A percentile compares a stretch with the other conserved stretches of the same genome.
phyloP scores from a whole-genome alignment of 2,329 filamentous ascomycete species.

The Pestalotiopsis sp. region DNA sequence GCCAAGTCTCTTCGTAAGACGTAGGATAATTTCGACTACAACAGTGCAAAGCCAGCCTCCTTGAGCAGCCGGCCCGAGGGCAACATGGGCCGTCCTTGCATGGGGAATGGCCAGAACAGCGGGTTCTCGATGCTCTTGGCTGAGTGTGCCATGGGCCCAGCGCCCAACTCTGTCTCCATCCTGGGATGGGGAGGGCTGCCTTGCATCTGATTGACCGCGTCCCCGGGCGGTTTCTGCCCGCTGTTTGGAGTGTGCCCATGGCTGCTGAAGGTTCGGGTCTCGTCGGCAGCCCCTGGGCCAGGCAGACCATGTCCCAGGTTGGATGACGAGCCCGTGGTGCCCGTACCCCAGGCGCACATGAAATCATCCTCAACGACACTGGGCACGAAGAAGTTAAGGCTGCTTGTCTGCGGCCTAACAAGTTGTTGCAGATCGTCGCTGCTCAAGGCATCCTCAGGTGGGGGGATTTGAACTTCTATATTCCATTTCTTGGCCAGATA shows the following conservation, averaged over 20 bases:
- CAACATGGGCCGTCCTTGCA: slow-evolving; percentile 59
- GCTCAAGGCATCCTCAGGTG: slow-evolving; percentile 25
- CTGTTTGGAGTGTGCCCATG: neutral
- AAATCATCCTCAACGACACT: slow-evolving; percentile 51
- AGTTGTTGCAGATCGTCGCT: slow-evolving; percentile 40
- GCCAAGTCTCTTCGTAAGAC: no score
- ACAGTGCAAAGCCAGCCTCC: slow-evolving; percentile 52
- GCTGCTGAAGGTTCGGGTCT: neutral
- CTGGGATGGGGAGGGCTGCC: neutral
- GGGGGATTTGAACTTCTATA: slow-evolving; percentile 49
- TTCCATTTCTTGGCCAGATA: slow-evolving; percentile 62
- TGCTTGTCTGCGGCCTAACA: slow-evolving; percentile 50
- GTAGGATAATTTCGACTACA: slow-evolving; percentile 24
- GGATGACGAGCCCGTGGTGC: neutral
- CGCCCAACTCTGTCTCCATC: slow-evolving; percentile 16
- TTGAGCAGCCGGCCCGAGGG: slow-evolving; percentile 47
- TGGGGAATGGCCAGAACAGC: slow-evolving; percentile 62
- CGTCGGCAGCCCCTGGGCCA: neutral
- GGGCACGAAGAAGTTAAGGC: slow-evolving; percentile 60
- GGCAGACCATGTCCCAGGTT: neutral
- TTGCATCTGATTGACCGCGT: slow-evolving; percentile 5
- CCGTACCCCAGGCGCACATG: slow-evolving; percentile 46
- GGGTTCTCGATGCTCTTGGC: slow-evolving; percentile 51
- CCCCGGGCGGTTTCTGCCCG: slow-evolving; percentile 1
- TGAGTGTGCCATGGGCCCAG: slow-evolving; percentile 14